These are phyloP conservation scores for Rickenella mellea DNA, from an alignment of 768 basidiomycete species.

Conservation along the genomic window DNA sequence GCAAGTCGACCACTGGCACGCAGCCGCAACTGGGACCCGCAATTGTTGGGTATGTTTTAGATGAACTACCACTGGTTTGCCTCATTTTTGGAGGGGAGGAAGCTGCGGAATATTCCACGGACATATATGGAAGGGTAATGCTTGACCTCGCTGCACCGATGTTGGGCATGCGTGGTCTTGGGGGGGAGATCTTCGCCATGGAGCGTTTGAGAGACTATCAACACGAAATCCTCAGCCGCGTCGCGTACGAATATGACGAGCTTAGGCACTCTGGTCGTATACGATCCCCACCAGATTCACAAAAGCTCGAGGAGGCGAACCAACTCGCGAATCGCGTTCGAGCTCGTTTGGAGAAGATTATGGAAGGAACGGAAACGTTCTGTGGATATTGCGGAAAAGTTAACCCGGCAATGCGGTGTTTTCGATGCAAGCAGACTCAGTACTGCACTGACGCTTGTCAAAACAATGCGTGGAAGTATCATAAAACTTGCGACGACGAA, in stretches of 20 bases:
- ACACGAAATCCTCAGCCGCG: conserved; percentile 7
- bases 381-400: conserved; percentile 15
- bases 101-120: too few relatives aligned
- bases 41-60: too few relatives aligned
- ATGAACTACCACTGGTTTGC: too few relatives aligned
- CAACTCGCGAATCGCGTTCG: conserved; percentile 4
- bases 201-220: conserved; percentile 13
- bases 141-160: conserved; percentile 6
- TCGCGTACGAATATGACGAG: conserved; percentile 7
- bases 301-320: conserved; percentile 5
- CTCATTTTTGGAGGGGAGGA: too few relatives aligned
- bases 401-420: conserved; percentile 11
- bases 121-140: conserved; percentile 3
- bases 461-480: neutral
- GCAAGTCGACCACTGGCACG: too few relatives aligned
- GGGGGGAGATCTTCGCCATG: conserved; percentile 13
- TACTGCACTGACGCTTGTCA: conserved; percentile 7
- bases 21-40: too few relatives aligned
- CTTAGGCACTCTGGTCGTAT: conserved; percentile 6
- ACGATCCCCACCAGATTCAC: conserved; percentile 3
- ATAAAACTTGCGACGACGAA: neutral
- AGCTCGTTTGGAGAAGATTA: conserved; percentile 7
- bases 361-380: conserved; percentile 9
- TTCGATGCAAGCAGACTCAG: conserved; percentile 11
- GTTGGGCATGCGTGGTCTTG: conserved; percentile 12